Conservation (phyloP, 441 rosid species). For the Brassica balearica region DNA sequence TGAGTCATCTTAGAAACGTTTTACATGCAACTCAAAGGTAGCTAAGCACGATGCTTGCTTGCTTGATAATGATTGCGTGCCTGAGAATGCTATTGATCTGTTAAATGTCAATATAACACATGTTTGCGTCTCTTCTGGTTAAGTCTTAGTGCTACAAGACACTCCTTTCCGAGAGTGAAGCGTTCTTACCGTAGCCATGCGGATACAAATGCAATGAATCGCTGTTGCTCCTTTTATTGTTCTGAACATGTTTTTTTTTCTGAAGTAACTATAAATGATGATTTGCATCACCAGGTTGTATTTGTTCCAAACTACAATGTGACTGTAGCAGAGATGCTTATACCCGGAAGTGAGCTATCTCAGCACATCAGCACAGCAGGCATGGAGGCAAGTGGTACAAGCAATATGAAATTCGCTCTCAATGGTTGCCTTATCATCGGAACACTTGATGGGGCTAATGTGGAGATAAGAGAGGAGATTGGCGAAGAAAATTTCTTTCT, state of each 20-base stretch:
- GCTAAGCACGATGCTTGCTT: conserved; percentile 5
- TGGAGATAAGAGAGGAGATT: conserved; percentile 92
- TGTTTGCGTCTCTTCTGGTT: conserved; percentile 19
- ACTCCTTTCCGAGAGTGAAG: conserved; percentile 16
- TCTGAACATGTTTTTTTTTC: conserved; percentile 7
- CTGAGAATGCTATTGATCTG: conserved; percentile 11
- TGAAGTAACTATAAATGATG: not conserved
- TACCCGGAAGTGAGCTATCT: conserved; percentile 97
- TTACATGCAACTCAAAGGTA: conserved; percentile 1
- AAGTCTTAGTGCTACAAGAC: conserved; percentile 11
- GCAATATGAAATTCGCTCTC: conserved; percentile 96
- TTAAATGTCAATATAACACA: conserved; percentile 10
- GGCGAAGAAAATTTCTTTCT: conserved; percentile 92
- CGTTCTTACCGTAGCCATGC: not conserved
- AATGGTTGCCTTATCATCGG: conserved; percentile 97
- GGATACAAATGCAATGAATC: conserved; percentile 21
- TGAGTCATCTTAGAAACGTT: conserved; percentile 14
- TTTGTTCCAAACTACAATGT: conserved; percentile 97
- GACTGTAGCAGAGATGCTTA: conserved; percentile 89
- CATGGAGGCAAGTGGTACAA: conserved; percentile 99
- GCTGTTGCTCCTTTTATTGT: not conserved
- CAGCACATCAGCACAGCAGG: conserved; percentile 99
- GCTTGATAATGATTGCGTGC: conserved; percentile 20
- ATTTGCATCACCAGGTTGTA: conserved; percentile 63
- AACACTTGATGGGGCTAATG: conserved; percentile 96